phyloP scores from a whole-genome alignment of 2,329 filamentous ascomycete genomes.

The Atkinsonella texensis region DNA sequence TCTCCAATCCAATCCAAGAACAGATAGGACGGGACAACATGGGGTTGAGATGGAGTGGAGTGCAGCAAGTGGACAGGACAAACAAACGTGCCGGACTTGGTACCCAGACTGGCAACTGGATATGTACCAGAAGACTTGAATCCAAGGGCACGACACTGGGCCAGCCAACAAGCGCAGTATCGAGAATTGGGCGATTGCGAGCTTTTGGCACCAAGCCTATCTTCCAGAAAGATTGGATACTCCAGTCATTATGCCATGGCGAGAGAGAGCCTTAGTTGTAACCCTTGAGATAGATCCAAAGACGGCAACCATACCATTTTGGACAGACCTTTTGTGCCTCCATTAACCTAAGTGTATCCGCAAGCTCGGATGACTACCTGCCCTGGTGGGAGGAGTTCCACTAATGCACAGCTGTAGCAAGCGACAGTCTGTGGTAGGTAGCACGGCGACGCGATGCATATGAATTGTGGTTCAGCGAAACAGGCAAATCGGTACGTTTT shows the following conservation, averaged over 20 bases:
- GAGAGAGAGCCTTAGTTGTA: too few species aligned
- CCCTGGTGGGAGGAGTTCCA: neutral
- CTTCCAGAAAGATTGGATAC: too few species aligned
- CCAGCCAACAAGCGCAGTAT: neutral
- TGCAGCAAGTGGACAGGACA: conserved; percentile 1
- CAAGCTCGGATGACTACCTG: neutral
- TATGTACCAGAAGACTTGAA: neutral
- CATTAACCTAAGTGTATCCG: neutral
- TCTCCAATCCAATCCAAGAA: conserved; percentile 4
- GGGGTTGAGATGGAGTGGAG: conserved; percentile 5
- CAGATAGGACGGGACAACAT: neutral
- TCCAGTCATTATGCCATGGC: too few species aligned
- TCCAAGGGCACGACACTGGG: neutral
- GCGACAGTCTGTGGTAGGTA: neutral
- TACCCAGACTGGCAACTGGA: neutral
- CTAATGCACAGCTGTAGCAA: neutral
- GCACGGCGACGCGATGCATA: neutral
- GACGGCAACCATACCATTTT: neutral
- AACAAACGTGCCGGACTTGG: neutral
- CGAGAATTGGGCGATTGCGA: neutral
- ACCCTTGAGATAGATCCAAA: too few species aligned
- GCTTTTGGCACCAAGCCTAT: neutral
- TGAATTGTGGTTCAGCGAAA: neutral
- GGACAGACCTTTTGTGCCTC: neutral
- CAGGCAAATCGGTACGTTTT: neutral